Base-by-base conservation (phyloP, 2,329 filamentous ascomycete genomes). In the Gaeumannomyces tritici region DNA sequence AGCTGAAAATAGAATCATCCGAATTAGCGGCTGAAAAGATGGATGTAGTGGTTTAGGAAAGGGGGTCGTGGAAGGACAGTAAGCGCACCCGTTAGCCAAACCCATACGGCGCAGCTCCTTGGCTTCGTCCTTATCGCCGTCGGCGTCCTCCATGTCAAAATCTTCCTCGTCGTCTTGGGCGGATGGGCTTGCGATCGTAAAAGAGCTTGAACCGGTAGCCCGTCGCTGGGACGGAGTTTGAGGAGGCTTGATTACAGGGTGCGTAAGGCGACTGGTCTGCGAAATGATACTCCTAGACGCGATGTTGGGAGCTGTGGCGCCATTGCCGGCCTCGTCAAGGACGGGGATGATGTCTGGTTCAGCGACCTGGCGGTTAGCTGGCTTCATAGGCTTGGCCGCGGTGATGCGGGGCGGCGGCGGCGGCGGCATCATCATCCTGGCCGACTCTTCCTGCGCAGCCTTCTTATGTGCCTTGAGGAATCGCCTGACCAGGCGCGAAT, bases 401-500 rank as follows among this genome's bases (percentile, higher is more conserved):
- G 12, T 21, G 11, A 18, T 24, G 5, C 5, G n/a, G n/a, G n/a
- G n/a, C n/a, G 13, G 54, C 54, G n/a, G n/a, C n/a, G n/a, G n/a
- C 9, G n/a, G n/a, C n/a, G 13, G 54, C 54, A 6, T 8, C n/a
- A 55, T 27, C 54, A 27, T 9, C n/a, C 21, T 26, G 9, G 9
- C 26, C 26, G 26, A 21, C 55, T 57, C 24, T 31, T 51, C 21
- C 54, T 28, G 29, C 60, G 26, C 63, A 15, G 65, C 64, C 64
- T 71, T 72, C 57, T 69, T 70, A 26, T 67, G 63, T 31, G 33
- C 18, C 57, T 73, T 73, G 6, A 76, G 65, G 63, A 79, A 85
- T 2, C 71, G 71, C 8, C 69, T 71, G 1, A 83, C 72, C 54
- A 84, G 67, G 0, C 63, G 63, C 0, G 68, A 62, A 0, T 79